A percentile compares a stretch with the other conserved stretches of the same genome.
phyloP scores from a whole-genome alignment of 768 basidiomycete species.

The Sarcomyxa edulis region DNA sequence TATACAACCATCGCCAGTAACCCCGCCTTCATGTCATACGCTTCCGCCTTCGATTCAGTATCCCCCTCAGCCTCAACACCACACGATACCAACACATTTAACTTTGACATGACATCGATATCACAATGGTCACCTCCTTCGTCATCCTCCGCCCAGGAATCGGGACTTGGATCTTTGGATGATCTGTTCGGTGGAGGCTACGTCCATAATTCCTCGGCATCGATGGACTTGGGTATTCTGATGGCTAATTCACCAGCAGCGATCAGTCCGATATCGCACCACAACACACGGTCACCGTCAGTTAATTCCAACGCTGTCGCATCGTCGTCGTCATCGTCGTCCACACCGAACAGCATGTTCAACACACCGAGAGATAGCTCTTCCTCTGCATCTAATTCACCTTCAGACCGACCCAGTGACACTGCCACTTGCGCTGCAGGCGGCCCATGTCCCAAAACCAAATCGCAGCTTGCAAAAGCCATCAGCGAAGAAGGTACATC shows the following conservation, averaged over 20 bases:
- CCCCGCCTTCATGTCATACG: conserved; percentile 81
- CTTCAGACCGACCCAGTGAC: not conserved
- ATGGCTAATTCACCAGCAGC: conserved; percentile 30
- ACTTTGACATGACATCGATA: conserved; percentile 40
- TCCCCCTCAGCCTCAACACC: conserved; percentile 18
- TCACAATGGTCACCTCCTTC: conserved; percentile 40
- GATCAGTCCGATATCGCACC: conserved; percentile 55
- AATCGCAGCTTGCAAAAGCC: conserved; percentile 40
- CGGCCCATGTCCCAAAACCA: conserved; percentile 48
- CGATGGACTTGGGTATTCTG: conserved; percentile 25
- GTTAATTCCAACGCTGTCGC: conserved; percentile 12
- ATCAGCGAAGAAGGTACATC: conserved; percentile 57
- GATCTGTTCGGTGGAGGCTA: conserved; percentile 30
- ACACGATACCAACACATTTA: conserved; percentile 31
- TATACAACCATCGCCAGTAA: conserved; percentile 83
- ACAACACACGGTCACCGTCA: conserved; percentile 23
- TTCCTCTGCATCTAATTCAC: conserved; percentile 13
- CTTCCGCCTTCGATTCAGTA: conserved; percentile 47
- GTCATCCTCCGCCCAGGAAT: conserved; percentile 24
- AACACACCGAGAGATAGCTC: conserved; percentile 27
- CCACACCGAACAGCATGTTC: conserved; percentile 32
- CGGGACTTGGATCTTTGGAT: conserved; percentile 31
- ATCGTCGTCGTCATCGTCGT: conserved; percentile 22
- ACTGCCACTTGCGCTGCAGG: conserved; percentile 11
- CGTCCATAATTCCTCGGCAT: conserved; percentile 25